These are phyloP conservation scores for Candida manassasensis DNA, from an alignment of 805 yeast genomes.

Conservation along the genomic window DNA sequence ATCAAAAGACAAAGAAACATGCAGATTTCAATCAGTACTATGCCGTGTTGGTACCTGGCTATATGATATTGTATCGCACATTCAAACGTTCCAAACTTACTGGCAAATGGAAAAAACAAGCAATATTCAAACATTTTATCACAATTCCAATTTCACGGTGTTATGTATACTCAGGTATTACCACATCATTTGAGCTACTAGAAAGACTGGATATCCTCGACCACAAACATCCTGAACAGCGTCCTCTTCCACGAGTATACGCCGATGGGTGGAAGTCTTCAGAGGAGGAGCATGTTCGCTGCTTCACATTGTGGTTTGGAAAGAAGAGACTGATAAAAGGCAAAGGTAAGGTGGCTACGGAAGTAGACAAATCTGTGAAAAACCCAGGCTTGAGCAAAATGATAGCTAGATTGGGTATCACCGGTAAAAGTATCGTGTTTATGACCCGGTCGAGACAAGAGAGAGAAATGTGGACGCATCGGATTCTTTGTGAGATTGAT, in stretches of 20 bases:
- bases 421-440: conserved; percentile 68
- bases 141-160: conserved; percentile 63
- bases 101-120: conserved; percentile 39
- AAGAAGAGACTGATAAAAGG: conserved; percentile 46
- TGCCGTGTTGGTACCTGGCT: conserved; percentile 69
- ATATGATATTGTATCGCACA: conserved; percentile 52
- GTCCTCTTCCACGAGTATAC: conserved; percentile 65
- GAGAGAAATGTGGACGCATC: conserved; percentile 74
- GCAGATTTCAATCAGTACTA: conserved; percentile 57
- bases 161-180: conserved; percentile 70
- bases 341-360: conserved; percentile 9
- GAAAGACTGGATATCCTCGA: conserved; percentile 43
- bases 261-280: conserved; percentile 79
- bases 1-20: conserved; percentile 66
- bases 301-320: conserved; percentile 85
- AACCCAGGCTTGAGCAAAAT: conserved; percentile 44
- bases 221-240: conserved; percentile 47
- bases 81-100: conserved; percentile 45
- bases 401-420: conserved; percentile 54
- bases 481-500: conserved; percentile 42
- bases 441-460: conserved; percentile 80
- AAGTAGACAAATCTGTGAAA: conserved; percentile 16
- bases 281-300: conserved; percentile 70
- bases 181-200: conserved; percentile 54
- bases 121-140: conserved; percentile 48